Percentiles rank a stretch among this genome's conserved stretches.
Conservation (phyloP, 1,284 basidiomycete genomes). For the Malassezia nana region DNA sequence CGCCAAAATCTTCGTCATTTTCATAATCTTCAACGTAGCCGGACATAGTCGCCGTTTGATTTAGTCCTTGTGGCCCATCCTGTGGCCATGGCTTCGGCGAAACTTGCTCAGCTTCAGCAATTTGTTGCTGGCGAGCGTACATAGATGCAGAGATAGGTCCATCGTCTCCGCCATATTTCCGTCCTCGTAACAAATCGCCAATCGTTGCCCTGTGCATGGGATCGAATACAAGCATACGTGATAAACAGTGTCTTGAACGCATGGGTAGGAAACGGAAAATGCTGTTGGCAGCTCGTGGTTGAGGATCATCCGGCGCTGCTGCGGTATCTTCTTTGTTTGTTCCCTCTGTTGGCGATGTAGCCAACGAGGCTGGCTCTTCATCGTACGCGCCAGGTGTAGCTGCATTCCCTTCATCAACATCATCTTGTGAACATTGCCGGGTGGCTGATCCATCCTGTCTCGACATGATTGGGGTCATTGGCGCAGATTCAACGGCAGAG, state of each 20-base stretch:
- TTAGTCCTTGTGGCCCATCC: background rate
- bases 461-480: constrained; percentile 8
- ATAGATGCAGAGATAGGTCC: constrained; percentile 26
- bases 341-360: background rate
- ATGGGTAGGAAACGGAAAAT: constrained; percentile 94
- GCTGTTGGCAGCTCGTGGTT: constrained; percentile 65
- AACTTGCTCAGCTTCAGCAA: constrained; percentile 23
- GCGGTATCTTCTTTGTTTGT: background rate
- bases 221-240: constrained; percentile 88
- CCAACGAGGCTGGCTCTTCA: background rate
- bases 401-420: background rate
- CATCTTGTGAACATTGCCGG: background rate
- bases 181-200: constrained; percentile 77
- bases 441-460: background rate
- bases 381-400: background rate
- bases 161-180: constrained; percentile 38
- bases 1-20: constrained; percentile 48
- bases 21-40: constrained; percentile 30
- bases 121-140: constrained; percentile 21
- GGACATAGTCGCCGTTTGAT: constrained; percentile 12
- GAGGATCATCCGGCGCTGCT: constrained; percentile 11
- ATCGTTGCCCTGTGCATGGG: constrained; percentile 80
- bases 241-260: constrained; percentile 65
- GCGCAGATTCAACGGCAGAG: background rate
- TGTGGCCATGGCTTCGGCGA: constrained; percentile 1